Base-by-base conservation (phyloP, 345 rosid genomes). In the Citrus glauca region DNA sequence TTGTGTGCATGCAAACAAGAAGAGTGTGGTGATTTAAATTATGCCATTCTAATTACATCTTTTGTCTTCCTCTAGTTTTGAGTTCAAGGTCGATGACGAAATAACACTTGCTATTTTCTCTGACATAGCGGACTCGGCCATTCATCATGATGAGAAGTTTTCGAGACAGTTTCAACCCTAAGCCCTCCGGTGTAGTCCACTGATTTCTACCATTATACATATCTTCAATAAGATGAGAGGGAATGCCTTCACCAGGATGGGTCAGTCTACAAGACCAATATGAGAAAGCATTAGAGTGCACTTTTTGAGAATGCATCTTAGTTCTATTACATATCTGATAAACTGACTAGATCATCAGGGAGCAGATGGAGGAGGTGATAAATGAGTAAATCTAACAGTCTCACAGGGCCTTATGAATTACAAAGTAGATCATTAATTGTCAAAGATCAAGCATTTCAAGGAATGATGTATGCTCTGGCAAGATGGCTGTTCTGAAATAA, bases 221-320 rank as follows among this genome's bases (percentile, higher is more conserved):
- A 32, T 94, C 94, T 76, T 88, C 79, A 75, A 91, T 64, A 62
- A 90, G 83, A 73, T 81, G 79, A 60, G 88, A 37, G 72, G 97
- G 96, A 68, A 93, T 82, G 66, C 97, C 95, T 82, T 84, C 69
- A 20, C 98, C 94, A 0, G 95, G 90, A 83, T 89, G 95, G 38
- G 88, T 85, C 90, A 94, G 85, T 80, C 98, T 94, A 53, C 83
- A 85, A 61, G 48, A 71, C 77, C 53, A 64, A 40, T 32, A 67
- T 6, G 78, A 24, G 8, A 67, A 56, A 67, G 7, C 4, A 48
- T 75, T 25, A 32, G 66, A 50, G 19, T 20, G 35, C 75, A 61
- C 50, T 28, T 66, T 50, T 48, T 24, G 60, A 71, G 55, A 61
- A 6, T 73, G 56, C 28, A 20, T 0, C 25, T 37, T 20, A 35